These are phyloP conservation scores for Colletotrichum siamense DNA, from an alignment of 2,329 filamentous ascomycete species.

Conservation along the genomic window DNA sequence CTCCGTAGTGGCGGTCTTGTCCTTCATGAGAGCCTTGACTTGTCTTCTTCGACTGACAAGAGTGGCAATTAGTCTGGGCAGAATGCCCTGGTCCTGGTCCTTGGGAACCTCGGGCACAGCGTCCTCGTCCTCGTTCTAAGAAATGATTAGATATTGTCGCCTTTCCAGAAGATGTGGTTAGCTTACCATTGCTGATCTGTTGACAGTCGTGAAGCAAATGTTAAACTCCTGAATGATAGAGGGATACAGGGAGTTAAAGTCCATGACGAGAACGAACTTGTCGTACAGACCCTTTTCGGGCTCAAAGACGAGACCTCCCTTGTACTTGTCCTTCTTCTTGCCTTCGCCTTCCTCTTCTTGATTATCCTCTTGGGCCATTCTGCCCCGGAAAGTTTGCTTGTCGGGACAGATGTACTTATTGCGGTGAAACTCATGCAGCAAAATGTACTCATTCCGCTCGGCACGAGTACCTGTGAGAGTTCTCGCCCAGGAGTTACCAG, in stretches of 20 bases:
- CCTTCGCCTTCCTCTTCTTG: slow-evolving; percentile 74
- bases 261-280: slow-evolving; percentile 98
- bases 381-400: slow-evolving; percentile 83
- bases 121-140: slow-evolving; percentile 75
- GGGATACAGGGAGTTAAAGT: slow-evolving; percentile 98
- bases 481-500: slow-evolving; percentile 97
- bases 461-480: slow-evolving; percentile 95
- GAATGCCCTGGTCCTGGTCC: slow-evolving; percentile 80
- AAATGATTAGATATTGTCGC: slow-evolving; percentile 30
- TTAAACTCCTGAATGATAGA: slow-evolving; percentile 99
- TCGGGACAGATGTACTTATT: slow-evolving; percentile 99
- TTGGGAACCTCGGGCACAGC: slow-evolving; percentile 85
- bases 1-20: slow-evolving; percentile 83
- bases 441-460: slow-evolving; percentile 98
- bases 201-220: slow-evolving; percentile 98
- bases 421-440: slow-evolving; percentile 93
- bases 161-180: not conserved
- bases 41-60: slow-evolving; percentile 87
- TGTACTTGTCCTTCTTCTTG: slow-evolving; percentile 99
- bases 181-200: slow-evolving; percentile 74
- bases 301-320: slow-evolving; percentile 97
- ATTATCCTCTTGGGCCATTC: slow-evolving; percentile 73
- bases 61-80: slow-evolving; percentile 89
- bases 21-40: slow-evolving; percentile 97
- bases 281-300: slow-evolving; percentile 97